These are phyloP conservation scores for Sarocladiaceae sp. DNA, from an alignment of 2,329 filamentous ascomycete species.

Conservation along the genomic window DNA sequence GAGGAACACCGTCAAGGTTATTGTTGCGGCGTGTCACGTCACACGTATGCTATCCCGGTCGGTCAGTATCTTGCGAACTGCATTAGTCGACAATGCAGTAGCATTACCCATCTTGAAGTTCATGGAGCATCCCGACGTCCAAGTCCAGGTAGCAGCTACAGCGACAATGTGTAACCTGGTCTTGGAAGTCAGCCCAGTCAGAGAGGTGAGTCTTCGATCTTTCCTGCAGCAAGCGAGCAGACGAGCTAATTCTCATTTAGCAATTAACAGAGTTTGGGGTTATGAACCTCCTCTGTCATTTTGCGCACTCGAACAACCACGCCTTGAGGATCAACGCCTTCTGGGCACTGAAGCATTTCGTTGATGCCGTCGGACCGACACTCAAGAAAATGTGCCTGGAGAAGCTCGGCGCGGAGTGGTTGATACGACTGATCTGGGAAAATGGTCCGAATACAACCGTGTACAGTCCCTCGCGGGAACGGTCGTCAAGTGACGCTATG, in stretches of 20 bases:
- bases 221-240: not conserved
- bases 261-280: slow-evolving; percentile 70
- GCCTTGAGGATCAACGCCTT: slow-evolving; percentile 78
- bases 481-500: slow-evolving; percentile 32
- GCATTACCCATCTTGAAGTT: slow-evolving; percentile 73
- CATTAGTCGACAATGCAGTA: slow-evolving; percentile 80
- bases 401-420: slow-evolving; percentile 72
- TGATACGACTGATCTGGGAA: slow-evolving; percentile 71
- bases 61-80: slow-evolving; percentile 77
- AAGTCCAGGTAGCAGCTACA: slow-evolving; percentile 83
- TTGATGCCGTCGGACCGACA: slow-evolving; percentile 65
- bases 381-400: slow-evolving; percentile 75
- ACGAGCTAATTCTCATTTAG: slow-evolving; percentile 42
- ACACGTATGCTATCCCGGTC: slow-evolving; percentile 80
- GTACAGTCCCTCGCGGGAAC: slow-evolving; percentile 29
- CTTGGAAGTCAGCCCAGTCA: slow-evolving; percentile 86
- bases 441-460: slow-evolving; percentile 52
- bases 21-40: slow-evolving; percentile 81
- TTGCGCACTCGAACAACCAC: slow-evolving; percentile 78
- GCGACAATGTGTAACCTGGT: slow-evolving; percentile 81
- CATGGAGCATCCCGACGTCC: slow-evolving; percentile 67
- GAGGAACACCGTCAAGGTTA: slow-evolving; percentile 68
- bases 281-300: slow-evolving; percentile 72
- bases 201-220: slow-evolving; percentile 77
- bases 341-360: slow-evolving; percentile 91